Conservation (phyloP, 768 basidiomycete genomes). For the Suillus luteus region DNA sequence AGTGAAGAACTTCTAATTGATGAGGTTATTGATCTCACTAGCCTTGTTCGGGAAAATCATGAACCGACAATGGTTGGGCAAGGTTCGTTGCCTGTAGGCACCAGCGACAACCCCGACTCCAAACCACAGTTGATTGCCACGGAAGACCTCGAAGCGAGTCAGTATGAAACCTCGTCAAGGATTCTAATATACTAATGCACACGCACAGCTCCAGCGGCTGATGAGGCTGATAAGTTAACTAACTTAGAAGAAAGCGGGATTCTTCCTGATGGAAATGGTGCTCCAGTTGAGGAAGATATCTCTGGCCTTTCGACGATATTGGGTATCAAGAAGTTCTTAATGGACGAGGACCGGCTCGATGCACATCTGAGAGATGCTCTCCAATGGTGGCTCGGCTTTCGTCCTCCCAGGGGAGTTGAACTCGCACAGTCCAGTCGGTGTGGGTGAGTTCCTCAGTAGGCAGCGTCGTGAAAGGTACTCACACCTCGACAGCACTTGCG, state of each 20-base stretch:
- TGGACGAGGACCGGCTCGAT: constrained; percentile 56
- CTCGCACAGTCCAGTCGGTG: constrained; percentile 62
- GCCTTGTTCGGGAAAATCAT: constrained; percentile 18
- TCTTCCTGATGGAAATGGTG: neutral
- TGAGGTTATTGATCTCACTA: constrained; percentile 12
- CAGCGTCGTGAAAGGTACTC: constrained; percentile 5
- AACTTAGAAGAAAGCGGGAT: neutral
- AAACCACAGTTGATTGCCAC: neutral
- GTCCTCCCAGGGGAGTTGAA: constrained; percentile 71
- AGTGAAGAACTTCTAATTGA: constrained; percentile 14
- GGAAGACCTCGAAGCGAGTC: neutral
- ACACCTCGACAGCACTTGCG: constrained; percentile 54
- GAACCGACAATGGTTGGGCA: constrained; percentile 35
- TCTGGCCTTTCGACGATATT: constrained; percentile 47
- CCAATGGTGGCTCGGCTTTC: constrained; percentile 74
- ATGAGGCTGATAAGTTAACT: neutral
- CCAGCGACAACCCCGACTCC: too few relatives aligned
- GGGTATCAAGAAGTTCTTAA: constrained; percentile 60
- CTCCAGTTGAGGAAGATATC: neutral
- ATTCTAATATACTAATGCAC: neutral
- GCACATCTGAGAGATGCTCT: constrained; percentile 55
- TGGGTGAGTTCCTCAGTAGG: constrained; percentile 47
- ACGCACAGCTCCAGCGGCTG: neutral
- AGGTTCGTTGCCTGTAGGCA: constrained; percentile 22
- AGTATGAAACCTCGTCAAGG: neutral